Evolutionary conservation across 306 rosid genomes (phyloP), one percentile per base, ranked within the genome.

Genomic region (Hippophae tibetana): DNA sequence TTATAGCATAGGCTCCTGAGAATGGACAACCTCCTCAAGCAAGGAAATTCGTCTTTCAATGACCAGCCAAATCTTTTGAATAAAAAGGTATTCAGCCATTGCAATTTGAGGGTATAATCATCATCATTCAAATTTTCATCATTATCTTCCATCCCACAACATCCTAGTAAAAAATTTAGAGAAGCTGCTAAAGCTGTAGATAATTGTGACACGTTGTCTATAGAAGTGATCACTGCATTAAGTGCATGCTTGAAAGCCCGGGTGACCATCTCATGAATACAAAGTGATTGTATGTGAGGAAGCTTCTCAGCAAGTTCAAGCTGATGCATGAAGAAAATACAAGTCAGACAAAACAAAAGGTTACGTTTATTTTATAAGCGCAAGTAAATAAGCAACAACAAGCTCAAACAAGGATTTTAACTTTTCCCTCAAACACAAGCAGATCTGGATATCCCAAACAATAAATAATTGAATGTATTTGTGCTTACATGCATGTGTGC

Each of bases 231-330:
- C 10, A 87, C 87, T 41, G 82, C 84, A 76, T 82, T 79, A 70
- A 92, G 76, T 49, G 82, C 77, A 69, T 87, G 96, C 89, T 87
- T 92, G 79, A 83, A 88, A 57, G 98, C 95, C 62, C 98, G 89
- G 56, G 86, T 83, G 47, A 87, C 82, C 98, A 87, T 92, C 88
- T 92, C 98, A 58, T 92, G 98, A 68, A 92, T 80, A 77, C 96
- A 87, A 67, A 92, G 96, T 10, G 96, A 89, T 67, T 83, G 96
- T 70, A 92, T 92, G 64, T 92, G 98, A 66, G 98, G 95, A 76
- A 92, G 98, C 76, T 78, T 78, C 73, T 81, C 82, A 0, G 98
- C 85, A 57, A 87, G 95, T 72, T 85, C 88, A 76, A 87, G 92
- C 98, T 92, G 87, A 54, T 54, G 31, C 59, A 72, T 52, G 52